Evolutionary conservation across 345 rosid species (phyloP).

Genomic region (Acer yangbiense): DNA sequence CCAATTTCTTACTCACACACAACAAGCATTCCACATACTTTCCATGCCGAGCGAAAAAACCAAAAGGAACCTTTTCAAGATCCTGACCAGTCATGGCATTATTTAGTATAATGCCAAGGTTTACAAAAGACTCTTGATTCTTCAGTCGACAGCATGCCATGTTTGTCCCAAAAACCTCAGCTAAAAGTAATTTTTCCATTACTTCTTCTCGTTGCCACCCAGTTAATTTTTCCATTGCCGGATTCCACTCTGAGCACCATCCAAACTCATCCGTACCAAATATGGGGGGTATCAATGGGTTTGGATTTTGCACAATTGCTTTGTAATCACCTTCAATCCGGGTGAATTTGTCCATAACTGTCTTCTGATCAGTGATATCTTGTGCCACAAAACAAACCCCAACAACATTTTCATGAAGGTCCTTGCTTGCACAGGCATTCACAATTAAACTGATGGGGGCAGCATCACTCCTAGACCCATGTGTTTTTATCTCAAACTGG

Average conservation of each 20-base stretch:
- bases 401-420: conserved; percentile 74
- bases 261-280: conserved; percentile 92
- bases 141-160: conserved; percentile 76
- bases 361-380: conserved; percentile 92
- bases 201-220: conserved; percentile 89
- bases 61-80: conserved; percentile 74
- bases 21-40: conserved; percentile 80
- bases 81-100: conserved; percentile 73
- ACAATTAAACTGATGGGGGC: conserved; percentile 85
- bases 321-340: conserved; percentile 97
- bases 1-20: conserved; percentile 81
- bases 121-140: conserved; percentile 80
- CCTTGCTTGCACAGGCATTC: conserved; percentile 92
- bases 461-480: conserved; percentile 52
- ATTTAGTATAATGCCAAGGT: conserved; percentile 75
- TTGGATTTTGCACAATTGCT: conserved; percentile 89
- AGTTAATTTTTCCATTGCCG: conserved; percentile 79
- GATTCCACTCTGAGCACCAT: conserved; percentile 98
- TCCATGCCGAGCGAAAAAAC: conserved; percentile 70
- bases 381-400: conserved; percentile 98
- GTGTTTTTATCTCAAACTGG: conserved; percentile 84
- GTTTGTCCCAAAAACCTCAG: conserved; percentile 82
- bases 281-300: conserved; percentile 91
- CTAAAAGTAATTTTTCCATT: conserved; percentile 79
- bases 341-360: conserved; percentile 93